Evolutionary conservation across 164 flowering plant species (phyloP).

Genomic region (Chloranthus sessilifolius): DNA sequence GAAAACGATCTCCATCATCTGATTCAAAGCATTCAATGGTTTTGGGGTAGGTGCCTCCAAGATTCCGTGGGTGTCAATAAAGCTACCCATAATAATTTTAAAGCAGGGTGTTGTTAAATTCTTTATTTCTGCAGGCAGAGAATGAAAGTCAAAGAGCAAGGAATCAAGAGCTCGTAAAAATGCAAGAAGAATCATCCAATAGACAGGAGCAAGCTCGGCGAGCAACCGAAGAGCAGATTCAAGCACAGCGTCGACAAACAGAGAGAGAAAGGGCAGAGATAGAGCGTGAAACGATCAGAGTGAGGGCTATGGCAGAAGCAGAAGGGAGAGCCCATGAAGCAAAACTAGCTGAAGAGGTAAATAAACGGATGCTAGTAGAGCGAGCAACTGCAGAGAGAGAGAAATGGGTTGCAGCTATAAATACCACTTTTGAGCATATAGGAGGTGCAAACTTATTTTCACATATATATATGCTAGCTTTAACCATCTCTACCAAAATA

Average conservation of each 20-base stretch:
- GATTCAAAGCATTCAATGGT: too few species aligned
- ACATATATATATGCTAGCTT: neutral
- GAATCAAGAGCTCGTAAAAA: conserved; percentile 84
- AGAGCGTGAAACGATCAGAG: conserved; percentile 79
- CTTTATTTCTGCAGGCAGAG: conserved; percentile 53
- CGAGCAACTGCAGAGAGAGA: conserved; percentile 77
- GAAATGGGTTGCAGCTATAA: conserved; percentile 90
- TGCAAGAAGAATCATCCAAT: conserved; percentile 87
- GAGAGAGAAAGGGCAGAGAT: conserved; percentile 88
- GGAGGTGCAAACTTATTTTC: conserved; percentile 52
- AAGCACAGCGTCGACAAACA: conserved; percentile 83
- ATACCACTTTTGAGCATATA: conserved; percentile 84
- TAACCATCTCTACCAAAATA: conserved; percentile 1
- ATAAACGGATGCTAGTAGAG: conserved; percentile 63
- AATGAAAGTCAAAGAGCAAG: conserved; percentile 75
- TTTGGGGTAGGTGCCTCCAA: too few species aligned
- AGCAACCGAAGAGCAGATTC: conserved; percentile 86
- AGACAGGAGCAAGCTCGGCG: conserved; percentile 78
- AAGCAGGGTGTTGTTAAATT: too few species aligned
- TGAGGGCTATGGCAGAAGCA: conserved; percentile 85
- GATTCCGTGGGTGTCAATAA: too few species aligned
- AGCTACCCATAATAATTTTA: too few species aligned
- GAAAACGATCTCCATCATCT: too few species aligned
- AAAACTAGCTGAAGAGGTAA: conserved; percentile 81
- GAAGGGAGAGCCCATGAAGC: conserved; percentile 94